Conservation (phyloP, 371 early-diverging fungal species). For the Apophysomyces elegans region DNA sequence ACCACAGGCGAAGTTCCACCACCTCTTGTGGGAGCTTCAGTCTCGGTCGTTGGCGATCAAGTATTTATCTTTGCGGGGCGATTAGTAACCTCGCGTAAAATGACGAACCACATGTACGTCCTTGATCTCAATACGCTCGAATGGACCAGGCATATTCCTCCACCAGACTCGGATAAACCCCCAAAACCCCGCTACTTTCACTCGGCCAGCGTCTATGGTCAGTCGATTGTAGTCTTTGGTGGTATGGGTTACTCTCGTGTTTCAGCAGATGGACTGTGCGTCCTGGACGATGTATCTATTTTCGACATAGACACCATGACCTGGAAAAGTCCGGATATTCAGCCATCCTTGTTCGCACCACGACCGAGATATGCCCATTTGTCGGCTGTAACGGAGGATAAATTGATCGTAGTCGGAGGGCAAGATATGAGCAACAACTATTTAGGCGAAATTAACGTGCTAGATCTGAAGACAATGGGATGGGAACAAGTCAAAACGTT, state of each 20-base stretch:
- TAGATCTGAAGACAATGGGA: conserved; percentile 67
- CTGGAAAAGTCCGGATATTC: conserved; percentile 61
- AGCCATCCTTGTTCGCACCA: conserved; percentile 59
- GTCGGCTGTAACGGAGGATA: conserved; percentile 61
- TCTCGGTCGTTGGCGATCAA: conserved; percentile 65
- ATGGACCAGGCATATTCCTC: conserved; percentile 60
- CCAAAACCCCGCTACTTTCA: conserved; percentile 76
- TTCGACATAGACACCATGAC: conserved; percentile 67
- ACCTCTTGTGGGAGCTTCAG: conserved; percentile 74
- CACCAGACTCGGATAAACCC: conserved; percentile 41
- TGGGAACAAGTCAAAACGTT: conserved; percentile 73
- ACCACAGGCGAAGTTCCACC: conserved; percentile 80
- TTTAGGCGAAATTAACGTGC: conserved; percentile 76
- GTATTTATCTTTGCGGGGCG: conserved; percentile 79
- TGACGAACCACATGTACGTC: conserved; percentile 71
- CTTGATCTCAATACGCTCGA: conserved; percentile 63
- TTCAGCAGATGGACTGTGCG: conserved; percentile 49
- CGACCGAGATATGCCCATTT: conserved; percentile 85
- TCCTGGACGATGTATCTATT: conserved; percentile 75
- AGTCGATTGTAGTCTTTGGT: conserved; percentile 61
- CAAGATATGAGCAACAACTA: conserved; percentile 82
- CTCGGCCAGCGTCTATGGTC: conserved; percentile 66
- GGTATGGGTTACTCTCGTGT: conserved; percentile 63
- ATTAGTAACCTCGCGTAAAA: conserved; percentile 63
- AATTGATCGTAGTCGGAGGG: conserved; percentile 78